phyloP scores from a whole-genome alignment of 306 rosid genomes.

The Potentilla sterilis region DNA sequence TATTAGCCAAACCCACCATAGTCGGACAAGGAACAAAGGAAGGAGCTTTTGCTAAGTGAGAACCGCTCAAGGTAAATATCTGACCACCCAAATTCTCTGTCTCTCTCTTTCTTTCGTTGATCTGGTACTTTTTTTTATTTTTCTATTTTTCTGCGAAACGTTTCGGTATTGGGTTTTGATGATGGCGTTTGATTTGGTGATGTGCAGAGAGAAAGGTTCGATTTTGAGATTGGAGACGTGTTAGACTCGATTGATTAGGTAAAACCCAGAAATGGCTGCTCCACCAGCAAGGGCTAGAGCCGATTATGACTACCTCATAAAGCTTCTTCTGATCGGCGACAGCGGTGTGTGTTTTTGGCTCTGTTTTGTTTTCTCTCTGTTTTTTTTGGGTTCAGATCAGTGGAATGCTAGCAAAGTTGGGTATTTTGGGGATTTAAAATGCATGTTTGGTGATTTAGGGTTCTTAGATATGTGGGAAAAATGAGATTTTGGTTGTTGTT shows the following conservation, averaged over 20 bases:
- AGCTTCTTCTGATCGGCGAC: constrained; percentile 94
- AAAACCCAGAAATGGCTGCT: constrained; percentile 70
- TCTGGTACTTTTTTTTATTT: constrained; percentile 32
- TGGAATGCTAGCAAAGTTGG: constrained; percentile 7
- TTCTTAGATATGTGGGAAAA: not conserved
- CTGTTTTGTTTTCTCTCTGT: too few relatives aligned
- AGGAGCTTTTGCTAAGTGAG: constrained; percentile 4
- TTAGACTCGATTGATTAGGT: constrained; percentile 22
- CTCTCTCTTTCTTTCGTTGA: constrained; percentile 39
- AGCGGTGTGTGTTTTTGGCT: constrained; percentile 50
- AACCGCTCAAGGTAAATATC: constrained; percentile 25
- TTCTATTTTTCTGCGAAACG: constrained; percentile 7
- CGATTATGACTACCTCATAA: constrained; percentile 93
- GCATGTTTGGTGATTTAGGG: not conserved
- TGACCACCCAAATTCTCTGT: constrained; percentile 25
- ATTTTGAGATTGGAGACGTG: not conserved
- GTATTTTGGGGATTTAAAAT: constrained; percentile 8
- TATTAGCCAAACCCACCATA: constrained; percentile 4
- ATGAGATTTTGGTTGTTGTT: not conserved
- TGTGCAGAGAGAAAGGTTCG: constrained; percentile 20
- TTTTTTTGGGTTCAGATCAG: not conserved
- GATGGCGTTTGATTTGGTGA: not conserved
- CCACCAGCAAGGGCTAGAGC: constrained; percentile 99
- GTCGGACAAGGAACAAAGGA: not conserved
- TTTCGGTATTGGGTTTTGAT: not conserved